Percentiles rank a stretch among this genome's conserved stretches.
phyloP scores from a whole-genome alignment of 2,329 filamentous ascomycete genomes.

The Trichoderma sp. region DNA sequence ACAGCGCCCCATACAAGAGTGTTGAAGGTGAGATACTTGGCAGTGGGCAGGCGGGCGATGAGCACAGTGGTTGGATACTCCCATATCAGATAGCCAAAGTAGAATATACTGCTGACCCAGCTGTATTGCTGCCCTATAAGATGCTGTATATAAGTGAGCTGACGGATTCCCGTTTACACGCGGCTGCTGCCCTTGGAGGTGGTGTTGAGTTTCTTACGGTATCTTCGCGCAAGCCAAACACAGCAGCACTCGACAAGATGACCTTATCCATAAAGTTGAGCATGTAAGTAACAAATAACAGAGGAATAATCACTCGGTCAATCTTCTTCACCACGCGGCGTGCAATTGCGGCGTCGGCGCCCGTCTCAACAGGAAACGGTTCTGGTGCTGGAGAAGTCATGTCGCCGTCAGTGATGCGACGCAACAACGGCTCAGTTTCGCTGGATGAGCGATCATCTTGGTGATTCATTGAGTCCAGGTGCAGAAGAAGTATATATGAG shows the following conservation, averaged over 20 bases:
- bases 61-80: slow-evolving; percentile 54
- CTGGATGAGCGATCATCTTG: background rate
- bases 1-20: slow-evolving; percentile 54
- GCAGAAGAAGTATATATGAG: background rate
- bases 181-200: background rate
- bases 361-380: slow-evolving; percentile 23
- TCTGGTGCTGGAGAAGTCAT: slow-evolving; percentile 24
- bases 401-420: background rate
- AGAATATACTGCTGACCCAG: slow-evolving; percentile 60
- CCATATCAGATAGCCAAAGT: slow-evolving; percentile 53
- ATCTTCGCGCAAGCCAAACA: slow-evolving; percentile 58
- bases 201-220: slow-evolving; percentile 35
- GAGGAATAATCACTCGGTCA: slow-evolving; percentile 56
- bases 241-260: slow-evolving; percentile 57
- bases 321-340: slow-evolving; percentile 57
- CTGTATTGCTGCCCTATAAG: slow-evolving; percentile 57
- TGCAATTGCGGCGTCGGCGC: slow-evolving; percentile 33
- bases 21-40: slow-evolving; percentile 51
- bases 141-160: slow-evolving; percentile 31
- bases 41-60: slow-evolving; percentile 51
- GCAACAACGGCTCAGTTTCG: slow-evolving; percentile 22
- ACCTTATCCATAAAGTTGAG: slow-evolving; percentile 66
- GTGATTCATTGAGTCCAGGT: slow-evolving; percentile 2
- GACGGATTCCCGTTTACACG: background rate
- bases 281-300: slow-evolving; percentile 61